phyloP scores from a whole-genome alignment of 164 flowering plant species.

The Tetracentron sinense region DNA sequence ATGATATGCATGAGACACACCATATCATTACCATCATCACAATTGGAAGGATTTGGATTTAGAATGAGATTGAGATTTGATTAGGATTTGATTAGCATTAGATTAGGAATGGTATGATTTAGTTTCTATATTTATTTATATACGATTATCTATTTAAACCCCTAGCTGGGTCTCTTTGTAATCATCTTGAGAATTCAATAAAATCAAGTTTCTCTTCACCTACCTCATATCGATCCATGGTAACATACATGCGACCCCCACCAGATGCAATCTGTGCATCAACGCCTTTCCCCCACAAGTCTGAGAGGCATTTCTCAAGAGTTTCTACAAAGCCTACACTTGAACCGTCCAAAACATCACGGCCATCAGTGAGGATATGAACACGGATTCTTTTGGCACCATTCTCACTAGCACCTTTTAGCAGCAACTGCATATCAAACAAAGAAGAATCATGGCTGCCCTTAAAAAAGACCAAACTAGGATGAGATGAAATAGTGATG shows the following conservation, averaged over 20 bases:
- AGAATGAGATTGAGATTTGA: no score
- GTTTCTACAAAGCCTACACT: slow-evolving; percentile 67
- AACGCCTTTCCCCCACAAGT: slow-evolving; percentile 51
- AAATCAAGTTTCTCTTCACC: no score
- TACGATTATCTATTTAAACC: no score
- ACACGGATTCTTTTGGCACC: slow-evolving; percentile 73
- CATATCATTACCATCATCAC: no score
- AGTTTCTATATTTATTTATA: no score
- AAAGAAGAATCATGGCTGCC: background rate
- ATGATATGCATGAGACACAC: no score
- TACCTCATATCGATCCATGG: slow-evolving; percentile 86
- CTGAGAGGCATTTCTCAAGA: slow-evolving; percentile 53
- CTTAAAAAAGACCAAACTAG: background rate
- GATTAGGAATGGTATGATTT: no score
- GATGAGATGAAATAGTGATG: background rate
- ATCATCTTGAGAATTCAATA: no score
- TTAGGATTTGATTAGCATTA: no score
- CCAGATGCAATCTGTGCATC: slow-evolving; percentile 78
- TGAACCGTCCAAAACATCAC: slow-evolving; percentile 74
- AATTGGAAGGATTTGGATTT: no score
- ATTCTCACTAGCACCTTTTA: slow-evolving; percentile 54
- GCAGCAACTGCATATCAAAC: slow-evolving; percentile 43
- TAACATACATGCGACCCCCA: slow-evolving; percentile 84
- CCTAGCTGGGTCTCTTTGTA: no score
- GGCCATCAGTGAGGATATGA: slow-evolving; percentile 72